Evolutionary conservation across 371 early-diverging fungal genomes (phyloP).

Genomic region (Circinella umbellata): DNA sequence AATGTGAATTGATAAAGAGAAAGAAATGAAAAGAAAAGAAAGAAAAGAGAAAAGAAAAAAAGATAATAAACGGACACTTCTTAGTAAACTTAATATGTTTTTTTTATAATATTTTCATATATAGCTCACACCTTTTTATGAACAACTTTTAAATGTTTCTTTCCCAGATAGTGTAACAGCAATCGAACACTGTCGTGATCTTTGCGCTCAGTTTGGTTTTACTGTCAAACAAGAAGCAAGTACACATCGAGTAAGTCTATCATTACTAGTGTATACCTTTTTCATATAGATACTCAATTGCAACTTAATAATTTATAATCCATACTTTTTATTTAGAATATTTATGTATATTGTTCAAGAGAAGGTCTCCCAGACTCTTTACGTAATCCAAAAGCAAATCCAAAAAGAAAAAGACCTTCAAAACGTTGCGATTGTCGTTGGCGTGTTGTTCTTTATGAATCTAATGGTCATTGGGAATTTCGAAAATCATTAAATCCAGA

Average conservation of each 20-base stretch:
- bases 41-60: not conserved
- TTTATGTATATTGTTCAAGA: conserved; percentile 63
- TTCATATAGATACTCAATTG: not conserved
- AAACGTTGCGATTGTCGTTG: conserved; percentile 64
- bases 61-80: not conserved
- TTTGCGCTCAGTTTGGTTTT: conserved; percentile 43
- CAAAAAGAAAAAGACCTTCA: conserved; percentile 54
- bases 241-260: conserved; percentile 12
- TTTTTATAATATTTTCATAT: too few relatives aligned
- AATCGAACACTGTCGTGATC: conserved; percentile 41
- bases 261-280: not conserved
- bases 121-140: conserved; percentile 23
- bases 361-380: conserved; percentile 60
- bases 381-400: conserved; percentile 52
- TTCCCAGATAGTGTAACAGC: conserved; percentile 36
- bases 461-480: conserved; percentile 60
- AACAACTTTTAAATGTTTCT: conserved; percentile 17
- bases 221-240: conserved; percentile 41
- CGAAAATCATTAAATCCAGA: conserved; percentile 65
- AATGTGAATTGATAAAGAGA: not conserved
- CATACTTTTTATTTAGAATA: conserved; percentile 41
- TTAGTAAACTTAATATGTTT: not conserved
- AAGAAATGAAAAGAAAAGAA: not conserved
- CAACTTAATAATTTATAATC: not conserved
- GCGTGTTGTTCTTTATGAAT: conserved; percentile 61